Base-by-base conservation (phyloP, 2,329 filamentous ascomycete genomes). In the Talaromyces sp. region DNA sequence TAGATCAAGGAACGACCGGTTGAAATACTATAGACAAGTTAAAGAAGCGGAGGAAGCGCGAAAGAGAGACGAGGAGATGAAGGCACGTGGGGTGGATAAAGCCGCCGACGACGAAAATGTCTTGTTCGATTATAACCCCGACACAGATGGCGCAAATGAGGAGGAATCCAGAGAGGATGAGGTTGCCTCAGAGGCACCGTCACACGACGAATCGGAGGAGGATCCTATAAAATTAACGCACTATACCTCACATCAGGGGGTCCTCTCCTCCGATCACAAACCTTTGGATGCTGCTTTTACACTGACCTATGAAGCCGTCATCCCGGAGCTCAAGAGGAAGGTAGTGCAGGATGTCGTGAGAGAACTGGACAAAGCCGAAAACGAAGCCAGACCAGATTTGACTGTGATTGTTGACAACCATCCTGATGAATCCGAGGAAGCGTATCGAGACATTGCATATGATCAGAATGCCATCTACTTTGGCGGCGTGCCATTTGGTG, bases 211-310 rank as follows among this genome's bases (percentile, higher is more conserved):
- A 3, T 6, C 38, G 10, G 43, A 50, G 8, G 75, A 81, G 29
- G 83, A 85, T 60, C 76, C 79, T 52, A 78, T 87, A 29, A 69
- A 73, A 26, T 73, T 87, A n/a, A 79, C 85, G 57, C 80, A 89
- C 61, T 99, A 99, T 72, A 86, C 87, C 0, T 93, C 92, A 0
- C 91, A 97, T 69, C 94, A 97, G 73, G 84, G 89, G 19, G 88
- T 99, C 26, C 84, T 90, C 17, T 96, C 93, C 0, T 97, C 93
- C 0, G 94, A 99, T 68, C 94, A 99, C 75, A 99, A 99, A 72
- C 95, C 94, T 0, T 78, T 99, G 1, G 85, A 88, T 61, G 91
- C 92, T 0, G 79, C 92, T 0, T 97, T 97, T 70, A 88, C 85
- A 0, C 76, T 99, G 8, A 88, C 89, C 51, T 97, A 94, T 70